Percentiles rank a stretch among this genome's conserved stretches.
phyloP scores from a whole-genome alignment of 2,329 filamentous ascomycete species.

The Nigrospora sphaerica region DNA sequence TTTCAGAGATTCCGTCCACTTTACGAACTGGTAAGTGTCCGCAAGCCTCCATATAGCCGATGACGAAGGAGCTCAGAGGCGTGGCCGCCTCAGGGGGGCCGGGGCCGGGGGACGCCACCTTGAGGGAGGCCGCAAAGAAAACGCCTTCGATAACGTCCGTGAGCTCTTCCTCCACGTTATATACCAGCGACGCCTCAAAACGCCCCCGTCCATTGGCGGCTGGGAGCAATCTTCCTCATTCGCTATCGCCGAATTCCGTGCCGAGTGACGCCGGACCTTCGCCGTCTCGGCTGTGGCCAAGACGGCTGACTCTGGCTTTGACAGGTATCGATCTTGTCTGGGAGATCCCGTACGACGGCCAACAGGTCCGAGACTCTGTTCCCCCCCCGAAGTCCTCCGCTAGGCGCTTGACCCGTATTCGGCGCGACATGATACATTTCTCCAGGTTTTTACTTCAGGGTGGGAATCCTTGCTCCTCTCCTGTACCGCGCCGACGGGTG shows the following conservation, averaged over 20 bases:
- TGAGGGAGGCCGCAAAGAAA: slow-evolving; percentile 41
- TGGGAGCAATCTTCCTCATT: slow-evolving; percentile 73
- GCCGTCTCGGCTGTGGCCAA: slow-evolving; percentile 61
- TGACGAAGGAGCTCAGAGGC: slow-evolving; percentile 15
- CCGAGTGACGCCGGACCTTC: slow-evolving; percentile 55
- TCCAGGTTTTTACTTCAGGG: slow-evolving; percentile 46
- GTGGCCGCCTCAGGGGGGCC: too few species aligned
- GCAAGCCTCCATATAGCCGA: slow-evolving; percentile 20
- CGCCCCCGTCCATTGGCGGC: slow-evolving; percentile 74
- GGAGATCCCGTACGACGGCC: slow-evolving; percentile 39
- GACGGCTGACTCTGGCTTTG: slow-evolving; percentile 59
- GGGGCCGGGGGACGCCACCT: slow-evolving; percentile 3
- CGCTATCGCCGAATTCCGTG: slow-evolving; percentile 52
- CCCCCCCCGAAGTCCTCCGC: slow-evolving; percentile 33
- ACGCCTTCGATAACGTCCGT: slow-evolving; percentile 72
- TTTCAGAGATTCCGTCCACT: slow-evolving; percentile 40
- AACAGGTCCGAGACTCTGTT: slow-evolving; percentile 33
- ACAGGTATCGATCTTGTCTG: slow-evolving; percentile 52
- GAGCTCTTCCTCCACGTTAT: slow-evolving; percentile 73
- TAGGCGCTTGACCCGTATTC: slow-evolving; percentile 22
- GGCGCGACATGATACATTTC: slow-evolving; percentile 13
- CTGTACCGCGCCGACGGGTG: too few species aligned
- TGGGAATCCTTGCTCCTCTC: slow-evolving; percentile 27
- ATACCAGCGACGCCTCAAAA: slow-evolving; percentile 67
- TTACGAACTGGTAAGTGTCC: slow-evolving; percentile 48